Percentiles rank a stretch among this genome's conserved stretches.
Evolutionary conservation across 1,284 basidiomycete genomes (phyloP).

Genomic region (Ustilago trichophora): DNA sequence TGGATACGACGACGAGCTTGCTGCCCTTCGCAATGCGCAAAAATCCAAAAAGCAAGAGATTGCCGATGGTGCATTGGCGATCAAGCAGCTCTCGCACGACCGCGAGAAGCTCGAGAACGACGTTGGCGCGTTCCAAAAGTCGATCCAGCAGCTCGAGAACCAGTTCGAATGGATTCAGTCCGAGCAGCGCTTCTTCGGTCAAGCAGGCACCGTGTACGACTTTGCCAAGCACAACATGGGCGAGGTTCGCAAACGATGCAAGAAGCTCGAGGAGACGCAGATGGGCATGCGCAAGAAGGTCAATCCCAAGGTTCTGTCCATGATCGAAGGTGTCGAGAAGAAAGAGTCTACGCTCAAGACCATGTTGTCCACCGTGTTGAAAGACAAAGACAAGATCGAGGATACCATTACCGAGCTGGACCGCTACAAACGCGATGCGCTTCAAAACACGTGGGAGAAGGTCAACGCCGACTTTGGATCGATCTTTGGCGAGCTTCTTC

Average conservation of each 20-base stretch:
- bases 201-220: slow-evolving; percentile 82
- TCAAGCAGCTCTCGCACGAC: slow-evolving; percentile 74
- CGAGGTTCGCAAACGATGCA: slow-evolving; percentile 75
- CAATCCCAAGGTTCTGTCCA: slow-evolving; percentile 92
- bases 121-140: slow-evolving; percentile 62
- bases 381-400: slow-evolving; percentile 96
- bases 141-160: slow-evolving; percentile 74
- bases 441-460: slow-evolving; percentile 94
- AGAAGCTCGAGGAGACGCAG: slow-evolving; percentile 81
- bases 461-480: slow-evolving; percentile 92
- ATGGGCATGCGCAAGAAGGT: slow-evolving; percentile 92
- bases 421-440: slow-evolving; percentile 89
- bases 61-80: slow-evolving; percentile 75
- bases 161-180: slow-evolving; percentile 87
- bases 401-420: slow-evolving; percentile 92
- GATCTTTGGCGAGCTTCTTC: slow-evolving; percentile 94
- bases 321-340: slow-evolving; percentile 98
- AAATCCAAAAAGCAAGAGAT: slow-evolving; percentile 82
- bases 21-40: slow-evolving; percentile 80
- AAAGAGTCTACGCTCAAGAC: slow-evolving; percentile 85
- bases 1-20: slow-evolving; percentile 86
- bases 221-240: slow-evolving; percentile 79
- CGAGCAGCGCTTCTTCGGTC: slow-evolving; percentile 83
- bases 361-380: slow-evolving; percentile 87
- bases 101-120: slow-evolving; percentile 70